Percentiles rank a stretch among this genome's conserved stretches.
Conservation (phyloP, 2,329 filamentous ascomycete genomes). For the Venturia pyrina region DNA sequence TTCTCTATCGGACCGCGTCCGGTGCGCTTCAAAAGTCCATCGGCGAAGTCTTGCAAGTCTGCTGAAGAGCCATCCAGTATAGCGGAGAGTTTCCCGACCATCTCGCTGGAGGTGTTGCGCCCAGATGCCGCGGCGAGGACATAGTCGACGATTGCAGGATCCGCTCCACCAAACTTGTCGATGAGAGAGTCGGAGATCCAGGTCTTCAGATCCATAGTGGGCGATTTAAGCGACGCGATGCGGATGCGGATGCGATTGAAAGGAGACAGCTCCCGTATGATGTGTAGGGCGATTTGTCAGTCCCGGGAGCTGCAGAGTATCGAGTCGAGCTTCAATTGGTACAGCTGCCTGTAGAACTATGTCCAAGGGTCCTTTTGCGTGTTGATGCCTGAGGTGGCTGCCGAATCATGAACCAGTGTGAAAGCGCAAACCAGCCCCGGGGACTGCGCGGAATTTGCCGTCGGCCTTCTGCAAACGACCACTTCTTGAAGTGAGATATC, state of each 20-base stretch:
- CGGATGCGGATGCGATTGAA: background rate
- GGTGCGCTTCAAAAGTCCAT: slow-evolving; percentile 33
- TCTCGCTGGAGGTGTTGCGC: slow-evolving; percentile 36
- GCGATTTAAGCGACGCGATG: background rate
- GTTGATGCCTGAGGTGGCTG: background rate
- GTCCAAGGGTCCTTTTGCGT: too few species aligned
- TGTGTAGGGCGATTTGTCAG: background rate
- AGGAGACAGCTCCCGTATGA: background rate
- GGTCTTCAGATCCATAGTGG: slow-evolving; percentile 25
- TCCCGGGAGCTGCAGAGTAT: background rate
- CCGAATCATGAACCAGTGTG: background rate
- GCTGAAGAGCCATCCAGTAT: slow-evolving; percentile 42
- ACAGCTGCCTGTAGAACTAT: too few species aligned
- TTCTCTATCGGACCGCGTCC: slow-evolving; percentile 19
- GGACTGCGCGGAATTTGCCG: background rate
- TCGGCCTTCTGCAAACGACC: background rate
- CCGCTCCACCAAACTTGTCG: slow-evolving; percentile 44
- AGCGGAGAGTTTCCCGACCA: slow-evolving; percentile 41
- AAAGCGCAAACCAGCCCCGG: background rate
- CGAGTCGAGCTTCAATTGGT: background rate
- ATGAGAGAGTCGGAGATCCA: slow-evolving; percentile 40
- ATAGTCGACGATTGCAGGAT: slow-evolving; percentile 47
- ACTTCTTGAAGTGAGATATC: background rate
- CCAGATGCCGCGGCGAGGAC: slow-evolving; percentile 43
- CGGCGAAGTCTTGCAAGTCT: slow-evolving; percentile 38